Evolutionary conservation across 2,329 filamentous ascomycete species (phyloP).

Genomic region (Penicillium sp.): DNA sequence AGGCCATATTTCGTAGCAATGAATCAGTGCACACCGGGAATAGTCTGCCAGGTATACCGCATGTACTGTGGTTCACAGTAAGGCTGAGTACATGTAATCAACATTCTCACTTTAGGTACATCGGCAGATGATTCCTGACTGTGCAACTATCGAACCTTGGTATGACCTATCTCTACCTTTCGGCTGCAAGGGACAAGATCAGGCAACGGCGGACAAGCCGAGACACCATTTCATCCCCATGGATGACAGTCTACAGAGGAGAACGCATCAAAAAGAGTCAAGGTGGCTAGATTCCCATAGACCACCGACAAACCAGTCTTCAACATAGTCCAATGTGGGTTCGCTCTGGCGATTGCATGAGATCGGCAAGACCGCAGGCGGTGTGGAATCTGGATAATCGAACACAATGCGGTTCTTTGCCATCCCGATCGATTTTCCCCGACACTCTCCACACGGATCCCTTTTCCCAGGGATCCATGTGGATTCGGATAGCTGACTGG

Average conservation of each 20-base stretch:
- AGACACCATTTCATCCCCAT: not conserved
- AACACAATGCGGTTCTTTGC: not conserved
- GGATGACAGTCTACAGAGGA: not conserved
- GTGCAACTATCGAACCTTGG: constrained; percentile 1
- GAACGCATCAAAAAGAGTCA: not conserved
- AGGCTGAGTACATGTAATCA: not conserved
- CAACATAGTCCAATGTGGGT: not conserved
- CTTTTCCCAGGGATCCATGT: not conserved
- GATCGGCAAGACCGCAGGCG: constrained; percentile 1
- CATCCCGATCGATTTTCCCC: constrained; percentile 1
- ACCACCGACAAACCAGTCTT: not conserved
- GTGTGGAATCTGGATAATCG: constrained; percentile 1
- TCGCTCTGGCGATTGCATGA: not conserved
- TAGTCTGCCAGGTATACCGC: not conserved
- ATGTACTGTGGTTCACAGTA: no score
- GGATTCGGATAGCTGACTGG: not conserved
- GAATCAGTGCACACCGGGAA: not conserved
- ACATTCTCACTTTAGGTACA: not conserved
- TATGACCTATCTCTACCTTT: not conserved
- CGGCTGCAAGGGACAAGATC: constrained; percentile 3
- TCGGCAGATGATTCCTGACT: not conserved
- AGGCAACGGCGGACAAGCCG: not conserved
- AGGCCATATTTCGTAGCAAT: not conserved
- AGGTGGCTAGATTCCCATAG: not conserved
- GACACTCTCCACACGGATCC: constrained; percentile 3